Conservation (phyloP, 129 eudicot genomes). For the Deinandra increscens region DNA sequence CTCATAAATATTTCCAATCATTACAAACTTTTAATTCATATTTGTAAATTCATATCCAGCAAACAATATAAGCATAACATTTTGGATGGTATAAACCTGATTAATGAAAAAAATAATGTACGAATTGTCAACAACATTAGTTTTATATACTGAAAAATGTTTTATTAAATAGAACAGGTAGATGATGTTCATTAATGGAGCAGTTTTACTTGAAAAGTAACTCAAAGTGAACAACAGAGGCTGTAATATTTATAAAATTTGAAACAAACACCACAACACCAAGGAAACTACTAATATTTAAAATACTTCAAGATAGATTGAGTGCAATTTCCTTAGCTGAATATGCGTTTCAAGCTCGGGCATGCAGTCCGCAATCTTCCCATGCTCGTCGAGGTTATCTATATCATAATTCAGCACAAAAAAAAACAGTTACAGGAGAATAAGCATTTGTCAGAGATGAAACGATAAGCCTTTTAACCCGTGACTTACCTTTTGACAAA, state of each 20-base stretch:
- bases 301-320: background rate
- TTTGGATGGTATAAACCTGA: background rate
- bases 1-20: constrained; percentile 31
- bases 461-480: background rate
- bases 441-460: background rate
- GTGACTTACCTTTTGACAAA: constrained; percentile 69
- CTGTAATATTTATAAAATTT: constrained; percentile 26
- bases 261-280: constrained; percentile 23
- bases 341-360: constrained; percentile 84
- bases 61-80: background rate
- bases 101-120: background rate
- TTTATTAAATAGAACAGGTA: background rate
- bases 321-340: constrained; percentile 31
- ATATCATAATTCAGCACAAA: constrained; percentile 19
- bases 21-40: background rate
- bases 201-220: background rate
- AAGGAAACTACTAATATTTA: background rate
- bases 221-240: constrained; percentile 6
- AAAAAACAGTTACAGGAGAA: background rate
- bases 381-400: constrained; percentile 66
- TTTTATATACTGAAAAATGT: background rate
- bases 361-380: constrained; percentile 66
- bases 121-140: background rate
- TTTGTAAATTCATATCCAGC: background rate
- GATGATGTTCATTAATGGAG: background rate